Conservation (phyloP, 805 yeast genomes). For the Starmerella potacharoeniae region DNA sequence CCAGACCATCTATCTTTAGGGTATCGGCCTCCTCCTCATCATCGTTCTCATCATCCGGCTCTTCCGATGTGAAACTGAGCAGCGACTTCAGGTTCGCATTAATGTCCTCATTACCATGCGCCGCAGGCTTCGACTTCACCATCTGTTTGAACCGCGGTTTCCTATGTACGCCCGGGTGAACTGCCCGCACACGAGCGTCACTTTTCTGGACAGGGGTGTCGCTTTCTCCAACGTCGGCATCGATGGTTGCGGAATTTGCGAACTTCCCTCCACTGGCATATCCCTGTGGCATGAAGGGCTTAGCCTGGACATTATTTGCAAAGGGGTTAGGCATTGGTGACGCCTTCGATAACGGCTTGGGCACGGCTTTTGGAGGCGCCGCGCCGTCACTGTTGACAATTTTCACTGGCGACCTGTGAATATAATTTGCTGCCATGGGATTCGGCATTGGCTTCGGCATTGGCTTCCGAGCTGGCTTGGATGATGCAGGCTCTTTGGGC, state of each 20-base stretch:
- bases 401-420: background rate
- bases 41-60: background rate
- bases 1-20: conserved; percentile 30
- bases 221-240: background rate
- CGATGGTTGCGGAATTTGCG: background rate
- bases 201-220: background rate
- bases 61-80: background rate
- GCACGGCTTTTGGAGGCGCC: too few relatives aligned
- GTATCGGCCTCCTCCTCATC: background rate
- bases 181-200: background rate
- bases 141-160: background rate
- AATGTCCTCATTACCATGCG: background rate
- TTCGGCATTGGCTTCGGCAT: background rate
- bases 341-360: background rate
- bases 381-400: background rate
- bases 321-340: background rate
- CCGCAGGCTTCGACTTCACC: background rate
- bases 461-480: background rate
- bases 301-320: background rate
- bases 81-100: background rate
- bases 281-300: background rate
- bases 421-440: background rate
- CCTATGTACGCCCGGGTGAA: background rate
- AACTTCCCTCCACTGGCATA: background rate
- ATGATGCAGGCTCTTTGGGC: background rate